phyloP scores from a whole-genome alignment of 179 eudicot genomes.

The Silene vulgaris region DNA sequence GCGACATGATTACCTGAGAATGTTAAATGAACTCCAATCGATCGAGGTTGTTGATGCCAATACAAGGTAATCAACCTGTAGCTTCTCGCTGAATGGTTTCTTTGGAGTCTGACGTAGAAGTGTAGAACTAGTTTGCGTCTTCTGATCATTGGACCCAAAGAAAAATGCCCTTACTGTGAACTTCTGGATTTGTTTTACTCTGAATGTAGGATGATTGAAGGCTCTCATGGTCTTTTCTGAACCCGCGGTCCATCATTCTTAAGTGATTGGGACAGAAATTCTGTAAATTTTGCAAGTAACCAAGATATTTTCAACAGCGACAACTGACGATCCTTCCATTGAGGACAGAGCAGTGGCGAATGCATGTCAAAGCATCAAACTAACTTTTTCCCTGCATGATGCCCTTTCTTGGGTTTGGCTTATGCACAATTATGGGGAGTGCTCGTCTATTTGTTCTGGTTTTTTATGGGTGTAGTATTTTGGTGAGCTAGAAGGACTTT shows the following conservation, averaged over 20 bases:
- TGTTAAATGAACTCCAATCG: conserved; percentile 17
- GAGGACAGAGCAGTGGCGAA: not conserved
- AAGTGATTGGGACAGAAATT: not conserved
- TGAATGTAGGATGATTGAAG: conserved; percentile 8
- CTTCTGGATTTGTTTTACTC: not conserved
- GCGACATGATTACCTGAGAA: conserved; percentile 13
- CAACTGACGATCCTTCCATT: not conserved
- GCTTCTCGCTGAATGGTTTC: not conserved
- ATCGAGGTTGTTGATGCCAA: conserved; percentile 3
- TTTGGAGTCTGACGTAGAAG: not conserved
- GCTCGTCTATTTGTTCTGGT: not conserved
- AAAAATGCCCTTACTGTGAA: not conserved
- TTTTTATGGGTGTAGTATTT: not conserved
- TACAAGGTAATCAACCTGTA: not conserved
- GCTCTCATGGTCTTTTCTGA: not conserved
- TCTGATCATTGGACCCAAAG: not conserved
- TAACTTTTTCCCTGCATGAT: not conserved
- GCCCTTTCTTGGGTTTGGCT: not conserved
- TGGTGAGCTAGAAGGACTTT: not conserved
- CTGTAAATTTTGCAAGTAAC: not conserved
- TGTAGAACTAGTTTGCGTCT: not conserved
- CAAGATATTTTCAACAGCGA: not conserved
- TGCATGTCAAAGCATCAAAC: not conserved
- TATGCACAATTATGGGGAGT: not conserved
- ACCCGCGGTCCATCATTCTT: not conserved